Evolutionary conservation across 1,139 yeast genomes (phyloP).

Genomic region (Pichia sp.): DNA sequence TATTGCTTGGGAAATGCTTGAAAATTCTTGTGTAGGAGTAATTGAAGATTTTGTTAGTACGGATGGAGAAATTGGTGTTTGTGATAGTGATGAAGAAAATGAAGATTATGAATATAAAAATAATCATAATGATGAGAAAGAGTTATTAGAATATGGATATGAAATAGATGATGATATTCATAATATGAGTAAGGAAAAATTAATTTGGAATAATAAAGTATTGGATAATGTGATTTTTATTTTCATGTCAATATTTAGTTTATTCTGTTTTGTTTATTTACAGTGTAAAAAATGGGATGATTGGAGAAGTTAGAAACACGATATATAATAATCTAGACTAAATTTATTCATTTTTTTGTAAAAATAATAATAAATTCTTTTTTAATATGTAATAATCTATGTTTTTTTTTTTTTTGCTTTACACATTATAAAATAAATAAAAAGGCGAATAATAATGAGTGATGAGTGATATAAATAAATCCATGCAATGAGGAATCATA

Average conservation of each 20-base stretch:
- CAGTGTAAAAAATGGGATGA: conserved; percentile 28
- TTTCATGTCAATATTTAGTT: conserved; percentile 22
- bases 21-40: conserved; percentile 27
- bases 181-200: not conserved
- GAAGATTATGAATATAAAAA: not conserved
- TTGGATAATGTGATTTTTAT: conserved; percentile 7
- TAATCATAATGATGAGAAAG: not conserved
- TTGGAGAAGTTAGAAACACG: not conserved
- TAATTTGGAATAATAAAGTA: conserved; percentile 7
- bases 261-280: conserved; percentile 23
- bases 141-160: not conserved
- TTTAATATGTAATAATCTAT: too few species aligned
- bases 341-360: too few species aligned
- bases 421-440: not conserved
- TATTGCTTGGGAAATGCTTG: conserved; percentile 29
- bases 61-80: not conserved
- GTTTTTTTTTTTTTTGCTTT: too few species aligned
- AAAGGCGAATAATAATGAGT: not conserved
- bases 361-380: too few species aligned
- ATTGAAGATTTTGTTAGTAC: conserved; percentile 4
- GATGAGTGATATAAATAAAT: not conserved
- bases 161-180: not conserved
- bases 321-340: not conserved
- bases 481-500: not conserved
- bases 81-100: not conserved